These are phyloP conservation scores for Penicillium aurantiogriseum DNA, from an alignment of 2,329 filamentous ascomycete genomes.

Conservation along the genomic window DNA sequence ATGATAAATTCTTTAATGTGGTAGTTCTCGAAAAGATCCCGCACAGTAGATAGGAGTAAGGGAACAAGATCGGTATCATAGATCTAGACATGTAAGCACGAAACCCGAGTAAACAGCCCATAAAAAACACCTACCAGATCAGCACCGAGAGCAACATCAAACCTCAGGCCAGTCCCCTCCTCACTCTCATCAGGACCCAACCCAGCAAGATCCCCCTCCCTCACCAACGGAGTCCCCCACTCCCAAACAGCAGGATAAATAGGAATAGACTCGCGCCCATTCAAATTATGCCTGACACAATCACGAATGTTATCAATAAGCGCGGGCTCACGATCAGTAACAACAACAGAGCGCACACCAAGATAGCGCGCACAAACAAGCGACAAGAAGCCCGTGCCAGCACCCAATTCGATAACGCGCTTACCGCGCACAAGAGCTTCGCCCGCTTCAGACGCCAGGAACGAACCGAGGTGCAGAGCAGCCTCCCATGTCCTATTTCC, in stretches of 20 bases:
- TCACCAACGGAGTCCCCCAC: conserved; percentile 38
- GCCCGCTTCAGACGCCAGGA: conserved; percentile 51
- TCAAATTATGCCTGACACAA: conserved; percentile 38
- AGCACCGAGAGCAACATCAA: conserved; percentile 44
- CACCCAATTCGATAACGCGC: conserved; percentile 62
- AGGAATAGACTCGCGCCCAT: conserved; percentile 22
- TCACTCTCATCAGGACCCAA: conserved; percentile 1
- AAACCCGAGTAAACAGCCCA: not conserved
- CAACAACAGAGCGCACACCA: conserved; percentile 52
- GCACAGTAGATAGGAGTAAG: conserved; percentile 56
- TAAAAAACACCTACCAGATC: conserved; percentile 37
- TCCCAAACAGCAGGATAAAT: conserved; percentile 41
- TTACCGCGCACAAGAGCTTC: conserved; percentile 50
- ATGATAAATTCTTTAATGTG: conserved; percentile 55
- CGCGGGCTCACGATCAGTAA: conserved; percentile 60
- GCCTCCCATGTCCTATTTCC: conserved; percentile 71
- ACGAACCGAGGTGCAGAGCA: conserved; percentile 62
- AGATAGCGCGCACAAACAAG: conserved; percentile 63
- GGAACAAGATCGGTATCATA: conserved; percentile 60
- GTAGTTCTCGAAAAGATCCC: conserved; percentile 56
- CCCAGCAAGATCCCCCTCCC: conserved; percentile 6
- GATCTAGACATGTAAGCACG: conserved; percentile 45
- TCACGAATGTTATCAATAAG: conserved; percentile 41
- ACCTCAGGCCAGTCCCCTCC: conserved; percentile 12
- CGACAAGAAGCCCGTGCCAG: conserved; percentile 65